Evolutionary conservation across 2,329 filamentous ascomycete genomes (phyloP).

Genomic region (Geosmithia morbida): DNA sequence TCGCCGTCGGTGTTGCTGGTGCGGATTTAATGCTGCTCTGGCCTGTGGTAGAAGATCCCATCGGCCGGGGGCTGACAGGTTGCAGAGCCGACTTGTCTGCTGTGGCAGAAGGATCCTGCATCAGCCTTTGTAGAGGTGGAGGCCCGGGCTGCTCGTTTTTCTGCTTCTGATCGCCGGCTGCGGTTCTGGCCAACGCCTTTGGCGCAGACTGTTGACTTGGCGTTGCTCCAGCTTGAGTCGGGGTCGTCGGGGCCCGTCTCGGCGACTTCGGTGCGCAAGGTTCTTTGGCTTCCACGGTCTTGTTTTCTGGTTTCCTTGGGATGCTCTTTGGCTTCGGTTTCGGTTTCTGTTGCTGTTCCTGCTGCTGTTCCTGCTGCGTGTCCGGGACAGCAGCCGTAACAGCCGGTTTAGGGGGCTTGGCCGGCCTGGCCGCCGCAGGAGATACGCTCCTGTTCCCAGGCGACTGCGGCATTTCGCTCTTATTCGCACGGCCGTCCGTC

Average conservation of each 20-base stretch:
- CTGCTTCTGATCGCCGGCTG: background rate
- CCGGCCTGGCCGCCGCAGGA: background rate
- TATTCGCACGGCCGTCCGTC: conserved; percentile 16
- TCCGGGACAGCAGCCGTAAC: conserved; percentile 3
- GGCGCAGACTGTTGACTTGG: background rate
- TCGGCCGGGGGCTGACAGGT: background rate
- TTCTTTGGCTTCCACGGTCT: background rate
- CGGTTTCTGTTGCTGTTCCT: conserved; percentile 16
- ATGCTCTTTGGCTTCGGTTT: conserved; percentile 6
- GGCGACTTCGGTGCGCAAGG: background rate
- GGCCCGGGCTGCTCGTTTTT: background rate
- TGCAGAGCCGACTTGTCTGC: background rate
- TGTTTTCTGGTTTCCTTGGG: background rate
- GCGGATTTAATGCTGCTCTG: too few relatives aligned
- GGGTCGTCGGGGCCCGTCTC: background rate
- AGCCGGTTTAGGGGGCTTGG: background rate
- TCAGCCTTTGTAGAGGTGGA: background rate
- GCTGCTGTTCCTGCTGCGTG: conserved; percentile 11
- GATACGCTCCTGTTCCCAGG: too few relatives aligned
- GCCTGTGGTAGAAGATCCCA: background rate
- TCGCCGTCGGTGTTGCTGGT: conserved; percentile 1
- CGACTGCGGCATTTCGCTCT: background rate
- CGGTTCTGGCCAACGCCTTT: background rate
- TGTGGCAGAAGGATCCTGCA: background rate
- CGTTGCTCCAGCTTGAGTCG: background rate